Evolutionary conservation across 768 basidiomycete genomes (phyloP).

Genomic region (Boletus coccyginus): DNA sequence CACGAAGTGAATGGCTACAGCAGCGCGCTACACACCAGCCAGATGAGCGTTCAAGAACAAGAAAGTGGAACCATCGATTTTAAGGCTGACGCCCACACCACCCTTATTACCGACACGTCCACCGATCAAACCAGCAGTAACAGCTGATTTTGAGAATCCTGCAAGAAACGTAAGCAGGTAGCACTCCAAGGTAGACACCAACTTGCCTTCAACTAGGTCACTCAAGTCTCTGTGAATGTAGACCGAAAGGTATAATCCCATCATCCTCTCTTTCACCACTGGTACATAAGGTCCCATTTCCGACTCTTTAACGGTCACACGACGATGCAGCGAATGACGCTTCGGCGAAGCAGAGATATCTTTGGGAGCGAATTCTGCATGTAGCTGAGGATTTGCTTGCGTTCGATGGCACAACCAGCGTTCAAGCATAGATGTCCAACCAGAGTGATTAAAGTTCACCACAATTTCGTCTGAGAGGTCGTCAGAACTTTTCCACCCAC

Average conservation of each 20-base stretch:
- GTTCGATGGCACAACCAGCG: conserved; percentile 59
- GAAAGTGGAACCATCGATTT: conserved; percentile 77
- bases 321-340: conserved; percentile 42
- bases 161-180: not conserved
- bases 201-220: conserved; percentile 58
- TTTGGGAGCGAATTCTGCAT: conserved; percentile 19
- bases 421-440: conserved; percentile 77
- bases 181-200: not conserved
- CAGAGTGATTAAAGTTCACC: conserved; percentile 35
- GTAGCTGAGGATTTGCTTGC: conserved; percentile 22
- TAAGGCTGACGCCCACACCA: conserved; percentile 85
- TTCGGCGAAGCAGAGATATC: conserved; percentile 42
- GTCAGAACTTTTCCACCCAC: conserved; percentile 36
- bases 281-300: conserved; percentile 78
- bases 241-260: conserved; percentile 82
- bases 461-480: conserved; percentile 34
- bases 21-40: conserved; percentile 51
- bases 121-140: conserved; percentile 87
- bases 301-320: conserved; percentile 40
- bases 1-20: not conserved
- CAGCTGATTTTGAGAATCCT: conserved; percentile 79
- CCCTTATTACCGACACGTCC: conserved; percentile 93
- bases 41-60: conserved; percentile 91
- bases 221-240: conserved; percentile 73
- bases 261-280: conserved; percentile 83